A percentile compares a stretch with the other conserved stretches of the same genome.
phyloP scores from a whole-genome alignment of 768 basidiomycete genomes.

The Saitozyma podzolica region DNA sequence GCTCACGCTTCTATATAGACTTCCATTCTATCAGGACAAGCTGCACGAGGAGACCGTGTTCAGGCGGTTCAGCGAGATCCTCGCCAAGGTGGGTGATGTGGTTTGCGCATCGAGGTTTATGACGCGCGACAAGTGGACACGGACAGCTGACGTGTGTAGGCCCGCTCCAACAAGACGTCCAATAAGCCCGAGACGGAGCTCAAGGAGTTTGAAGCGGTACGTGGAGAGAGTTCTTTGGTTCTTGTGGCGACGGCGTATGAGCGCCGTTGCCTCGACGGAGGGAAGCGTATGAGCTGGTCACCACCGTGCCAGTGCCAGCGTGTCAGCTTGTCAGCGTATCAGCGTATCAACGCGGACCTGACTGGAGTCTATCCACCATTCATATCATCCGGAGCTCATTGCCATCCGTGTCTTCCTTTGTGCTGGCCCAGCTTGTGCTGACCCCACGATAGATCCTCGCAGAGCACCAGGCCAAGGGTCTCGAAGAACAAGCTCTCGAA shows the following conservation, averaged over 20 bases:
- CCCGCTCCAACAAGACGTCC: conserved; percentile 83
- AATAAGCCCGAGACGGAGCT: conserved; percentile 91
- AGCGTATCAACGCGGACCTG: too few species aligned
- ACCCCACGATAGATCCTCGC: conserved; percentile 70
- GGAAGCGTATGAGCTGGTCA: too few species aligned
- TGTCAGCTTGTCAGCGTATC: too few species aligned
- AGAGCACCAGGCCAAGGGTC: conserved; percentile 77
- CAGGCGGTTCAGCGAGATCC: conserved; percentile 79
- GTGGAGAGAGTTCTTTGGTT: conserved; percentile 9
- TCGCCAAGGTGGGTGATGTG: conserved; percentile 68
- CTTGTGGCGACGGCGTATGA: too few species aligned
- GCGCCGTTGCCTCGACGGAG: too few species aligned
- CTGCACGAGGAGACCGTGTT: conserved; percentile 83
- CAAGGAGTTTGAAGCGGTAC: conserved; percentile 87
- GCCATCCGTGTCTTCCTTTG: too few species aligned
- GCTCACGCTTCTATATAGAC: conserved; percentile 43
- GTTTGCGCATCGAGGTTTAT: background rate
- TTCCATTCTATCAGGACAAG: conserved; percentile 94
- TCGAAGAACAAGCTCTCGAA: conserved; percentile 87
- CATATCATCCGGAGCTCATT: too few species aligned
- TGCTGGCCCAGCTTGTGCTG: background rate
- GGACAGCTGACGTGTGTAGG: conserved; percentile 54
- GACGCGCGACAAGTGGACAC: background rate
- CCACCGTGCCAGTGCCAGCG: too few species aligned
- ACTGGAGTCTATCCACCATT: too few species aligned